phyloP scores from a whole-genome alignment of 352 stramenopile genomes.

The Pythium plurisporium region DNA sequence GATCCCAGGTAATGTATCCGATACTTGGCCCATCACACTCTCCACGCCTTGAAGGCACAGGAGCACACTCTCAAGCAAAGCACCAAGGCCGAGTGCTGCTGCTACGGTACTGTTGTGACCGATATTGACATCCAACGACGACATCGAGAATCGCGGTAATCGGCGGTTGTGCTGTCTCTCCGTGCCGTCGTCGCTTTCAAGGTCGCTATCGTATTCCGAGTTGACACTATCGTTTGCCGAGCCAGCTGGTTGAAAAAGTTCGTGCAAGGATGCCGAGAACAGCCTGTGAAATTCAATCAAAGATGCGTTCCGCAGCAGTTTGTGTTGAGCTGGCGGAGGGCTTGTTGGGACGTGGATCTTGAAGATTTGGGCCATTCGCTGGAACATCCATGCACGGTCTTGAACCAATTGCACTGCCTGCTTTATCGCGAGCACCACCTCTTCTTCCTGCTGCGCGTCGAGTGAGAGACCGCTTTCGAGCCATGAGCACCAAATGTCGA shows the following conservation, averaged over 20 bases:
- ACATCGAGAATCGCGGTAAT: constrained; percentile 4
- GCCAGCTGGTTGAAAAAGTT: constrained; percentile 10
- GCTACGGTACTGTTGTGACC: constrained; percentile 2
- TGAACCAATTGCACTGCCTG: constrained; percentile 11
- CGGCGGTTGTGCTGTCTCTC: not conserved
- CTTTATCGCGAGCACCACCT: constrained; percentile 19
- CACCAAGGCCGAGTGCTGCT: constrained; percentile 6
- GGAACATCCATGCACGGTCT: not conserved
- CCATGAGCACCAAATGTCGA: constrained; percentile 72
- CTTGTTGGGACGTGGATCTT: not conserved
- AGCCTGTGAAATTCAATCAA: constrained; percentile 11
- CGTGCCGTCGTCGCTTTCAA: not conserved
- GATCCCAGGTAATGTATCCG: not conserved
- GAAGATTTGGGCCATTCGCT: constrained; percentile 4
- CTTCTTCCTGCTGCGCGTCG: constrained; percentile 62
- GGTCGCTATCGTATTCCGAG: not conserved
- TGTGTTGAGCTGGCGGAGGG: not conserved
- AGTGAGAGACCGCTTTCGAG: constrained; percentile 38
- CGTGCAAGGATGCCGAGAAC: not conserved
- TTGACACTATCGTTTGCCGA: not conserved
- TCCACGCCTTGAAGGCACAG: constrained; percentile 7
- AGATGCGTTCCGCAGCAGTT: constrained; percentile 2
- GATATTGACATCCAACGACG: constrained; percentile 3
- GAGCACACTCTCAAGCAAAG: constrained; percentile 15
- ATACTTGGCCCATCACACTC: not conserved